Evolutionary conservation across 1,139 yeast species (phyloP), one percentile per base, ranked within the genome.

Genomic region (Dujonia santamariae): DNA sequence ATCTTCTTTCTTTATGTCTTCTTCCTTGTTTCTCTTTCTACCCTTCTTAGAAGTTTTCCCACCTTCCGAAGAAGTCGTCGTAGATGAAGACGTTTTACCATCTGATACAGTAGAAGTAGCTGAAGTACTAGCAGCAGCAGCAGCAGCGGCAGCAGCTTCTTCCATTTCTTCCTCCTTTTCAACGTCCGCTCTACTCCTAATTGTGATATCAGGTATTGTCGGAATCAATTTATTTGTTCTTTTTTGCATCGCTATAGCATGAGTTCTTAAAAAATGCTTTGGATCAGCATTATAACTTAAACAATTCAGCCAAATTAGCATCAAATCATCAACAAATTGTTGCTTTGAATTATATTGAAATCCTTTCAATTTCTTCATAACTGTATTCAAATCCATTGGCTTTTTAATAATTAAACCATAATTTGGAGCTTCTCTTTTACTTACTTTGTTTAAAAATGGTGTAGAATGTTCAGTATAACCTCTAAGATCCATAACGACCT

Each of bases 381-480:
- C 96, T 0, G 97, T 90, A 50, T 88, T 90, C 45, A 94, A 68
- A 53, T 94, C 99, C 99, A 94, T 94, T 20, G 99, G 98, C 38
- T 78, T 79, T 49, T 88, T 90, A 48, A 94, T 90, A 27, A 94
- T 74, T 38, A 81, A 80, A 40, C 88, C 88, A 61, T 94, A 94
- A 53, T 92, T 90, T 6, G 98, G 99, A 0, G 98, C 99, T 51
- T 94, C 99, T 39, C 98, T 72, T 56, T 92, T 92, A 38, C 95
- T 86, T 15, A 94, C 99, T 53, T 87, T 85, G 59, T 90, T 92
- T 45, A 94, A 68, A 51, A 94, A 94, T 1, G 97, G 96, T 0
- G 97, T 88, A 0, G 97, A 90, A 58, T 92, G 97, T 52, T 92
- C 97, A 0, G 98, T 92, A 46, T 84, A 87, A 8, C 94, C 87